Percentiles rank a stretch among this genome's conserved stretches.
Conservation (phyloP, 192 early-diverging fungal genomes). For the Chytriomyces hyalinus region DNA sequence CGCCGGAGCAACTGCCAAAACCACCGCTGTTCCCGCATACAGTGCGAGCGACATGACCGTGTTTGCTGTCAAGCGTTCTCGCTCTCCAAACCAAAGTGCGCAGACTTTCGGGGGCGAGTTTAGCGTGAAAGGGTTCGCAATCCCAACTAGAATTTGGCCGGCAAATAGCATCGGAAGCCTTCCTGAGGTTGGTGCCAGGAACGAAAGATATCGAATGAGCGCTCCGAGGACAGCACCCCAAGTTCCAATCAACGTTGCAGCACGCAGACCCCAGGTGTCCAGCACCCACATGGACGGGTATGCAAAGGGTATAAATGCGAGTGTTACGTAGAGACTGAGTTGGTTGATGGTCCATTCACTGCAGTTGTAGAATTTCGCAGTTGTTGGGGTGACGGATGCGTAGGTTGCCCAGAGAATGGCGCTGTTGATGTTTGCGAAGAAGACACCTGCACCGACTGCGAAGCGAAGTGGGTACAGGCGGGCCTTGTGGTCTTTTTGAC, state of each 20-base stretch:
- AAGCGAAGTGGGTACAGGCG: constrained; percentile 13
- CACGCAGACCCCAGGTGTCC: constrained; percentile 10
- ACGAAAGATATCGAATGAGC: constrained; percentile 30
- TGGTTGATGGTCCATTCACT: constrained; percentile 23
- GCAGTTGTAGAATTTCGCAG: constrained; percentile 2
- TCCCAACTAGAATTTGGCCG: constrained; percentile 13
- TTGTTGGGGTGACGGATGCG: constrained; percentile 26
- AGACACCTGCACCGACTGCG: background rate
- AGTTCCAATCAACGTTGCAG: constrained; percentile 4
- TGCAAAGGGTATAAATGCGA: constrained; percentile 14
- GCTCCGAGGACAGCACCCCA: constrained; percentile 21
- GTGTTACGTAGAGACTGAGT: constrained; percentile 7
- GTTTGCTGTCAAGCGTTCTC: constrained; percentile 41
- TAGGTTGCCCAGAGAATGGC: constrained; percentile 29
- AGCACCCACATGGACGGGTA: constrained; percentile 14
- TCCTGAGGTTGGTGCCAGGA: background rate
- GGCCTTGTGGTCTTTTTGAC: background rate
- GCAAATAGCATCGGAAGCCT: constrained; percentile 14
- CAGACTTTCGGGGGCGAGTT: constrained; percentile 32
- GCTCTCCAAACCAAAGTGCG: constrained; percentile 39
- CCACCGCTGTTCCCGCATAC: constrained; percentile 21
- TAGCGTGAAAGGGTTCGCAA: constrained; percentile 16
- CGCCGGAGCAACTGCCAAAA: constrained; percentile 18
- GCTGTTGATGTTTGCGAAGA: constrained; percentile 16
- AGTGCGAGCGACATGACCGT: constrained; percentile 35